Conservation (phyloP, 805 yeast genomes). For the Candida tibetensis region DNA sequence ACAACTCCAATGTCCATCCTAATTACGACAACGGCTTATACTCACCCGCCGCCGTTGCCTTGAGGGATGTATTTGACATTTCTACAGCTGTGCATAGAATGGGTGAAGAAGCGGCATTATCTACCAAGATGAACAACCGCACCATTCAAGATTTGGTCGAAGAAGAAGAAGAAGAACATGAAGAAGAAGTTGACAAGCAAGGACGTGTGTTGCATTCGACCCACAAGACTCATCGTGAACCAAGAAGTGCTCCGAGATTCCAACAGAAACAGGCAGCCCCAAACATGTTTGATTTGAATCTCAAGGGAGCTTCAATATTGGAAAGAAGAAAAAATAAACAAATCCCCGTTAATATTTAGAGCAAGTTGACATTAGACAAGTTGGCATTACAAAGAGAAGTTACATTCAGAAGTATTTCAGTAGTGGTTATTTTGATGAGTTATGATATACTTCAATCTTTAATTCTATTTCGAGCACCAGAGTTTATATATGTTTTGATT, state of each 20-base stretch:
- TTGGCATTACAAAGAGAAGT: no score
- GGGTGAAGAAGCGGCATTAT: slow-evolving; percentile 59
- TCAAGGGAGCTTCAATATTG: slow-evolving; percentile 53
- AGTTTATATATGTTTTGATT: no score
- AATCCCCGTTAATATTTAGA: slow-evolving; percentile 8
- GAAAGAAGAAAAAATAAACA: slow-evolving; percentile 38
- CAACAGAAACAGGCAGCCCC: slow-evolving; percentile 9
- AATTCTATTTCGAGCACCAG: no score
- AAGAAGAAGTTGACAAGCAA: slow-evolving; percentile 12
- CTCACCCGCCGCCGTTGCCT: slow-evolving; percentile 74
- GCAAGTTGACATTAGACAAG: no score
- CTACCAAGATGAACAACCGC: slow-evolving; percentile 15
- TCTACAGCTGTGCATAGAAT: slow-evolving; percentile 82
- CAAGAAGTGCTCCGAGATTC: slow-evolving; percentile 11
- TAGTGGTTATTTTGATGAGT: no score
- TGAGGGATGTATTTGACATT: slow-evolving; percentile 83
- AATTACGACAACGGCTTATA: slow-evolving; percentile 33
- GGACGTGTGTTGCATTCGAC: slow-evolving; percentile 11
- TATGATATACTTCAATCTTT: no score
- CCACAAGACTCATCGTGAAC: slow-evolving; percentile 3
- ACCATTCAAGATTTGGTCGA: slow-evolving; percentile 28
- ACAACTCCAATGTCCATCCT: not conserved
- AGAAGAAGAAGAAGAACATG: slow-evolving; percentile 39
- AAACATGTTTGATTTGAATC: slow-evolving; percentile 42
- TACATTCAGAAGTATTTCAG: no score